These are phyloP conservation scores for Coemansia sp. DNA, from an alignment of 192 early-diverging fungal species.

Conservation along the genomic window DNA sequence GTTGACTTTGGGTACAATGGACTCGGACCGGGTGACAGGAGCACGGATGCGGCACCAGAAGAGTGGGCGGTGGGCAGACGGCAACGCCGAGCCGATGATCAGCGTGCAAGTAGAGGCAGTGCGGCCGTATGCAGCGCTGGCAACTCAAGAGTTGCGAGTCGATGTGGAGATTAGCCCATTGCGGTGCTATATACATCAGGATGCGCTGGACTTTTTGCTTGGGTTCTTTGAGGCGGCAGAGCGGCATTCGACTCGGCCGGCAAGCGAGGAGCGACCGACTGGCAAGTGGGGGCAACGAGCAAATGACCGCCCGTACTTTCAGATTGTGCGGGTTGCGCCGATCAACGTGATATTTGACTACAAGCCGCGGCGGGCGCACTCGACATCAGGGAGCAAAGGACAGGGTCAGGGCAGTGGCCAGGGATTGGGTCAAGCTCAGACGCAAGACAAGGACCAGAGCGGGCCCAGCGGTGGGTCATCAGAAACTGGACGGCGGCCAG, in stretches of 20 bases:
- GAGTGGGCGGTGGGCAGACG: constrained; percentile 41
- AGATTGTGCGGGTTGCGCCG: constrained; percentile 69
- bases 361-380: constrained; percentile 92
- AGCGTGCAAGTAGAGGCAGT: constrained; percentile 46
- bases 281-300: constrained; percentile 13
- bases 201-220: constrained; percentile 82
- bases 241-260: not conserved
- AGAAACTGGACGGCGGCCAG: constrained; percentile 11
- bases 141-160: constrained; percentile 45
- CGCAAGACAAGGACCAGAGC: not conserved
- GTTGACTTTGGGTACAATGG: constrained; percentile 39
- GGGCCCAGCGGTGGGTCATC: not conserved
- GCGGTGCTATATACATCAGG: constrained; percentile 90
- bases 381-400: constrained; percentile 19
- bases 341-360: constrained; percentile 91
- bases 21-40: constrained; percentile 44
- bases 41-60: constrained; percentile 37
- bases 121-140: constrained; percentile 43
- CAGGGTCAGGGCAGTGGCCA: not conserved
- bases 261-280: not conserved
- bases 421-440: not conserved
- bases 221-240: constrained; percentile 65
- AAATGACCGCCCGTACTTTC: constrained; percentile 42
- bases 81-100: constrained; percentile 45
- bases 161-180: constrained; percentile 74